Evolutionary conservation across 2,329 filamentous ascomycete genomes (phyloP), one percentile per base, ranked within the genome.

Genomic region (Alternaria sp.): DNA sequence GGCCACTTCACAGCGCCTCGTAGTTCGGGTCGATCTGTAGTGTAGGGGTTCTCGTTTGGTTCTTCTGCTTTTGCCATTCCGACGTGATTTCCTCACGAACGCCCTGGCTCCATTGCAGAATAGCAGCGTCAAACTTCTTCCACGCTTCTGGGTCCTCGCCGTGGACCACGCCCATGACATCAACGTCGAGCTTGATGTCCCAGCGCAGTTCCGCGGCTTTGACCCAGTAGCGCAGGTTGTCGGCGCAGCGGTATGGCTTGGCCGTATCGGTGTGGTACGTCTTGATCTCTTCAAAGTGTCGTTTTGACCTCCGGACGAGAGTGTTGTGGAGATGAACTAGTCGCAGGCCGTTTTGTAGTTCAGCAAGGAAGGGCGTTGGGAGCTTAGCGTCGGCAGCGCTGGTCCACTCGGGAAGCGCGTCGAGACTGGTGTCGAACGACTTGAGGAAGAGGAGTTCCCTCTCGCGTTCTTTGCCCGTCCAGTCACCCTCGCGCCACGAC

Each of bases 201-300:
- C 94, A 99, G 56, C 95, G 88, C 59, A 98, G 84, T 81, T 99
- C 94, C 7, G 94, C 93, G 1, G 94, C 95, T 82, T 99, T 99
- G 79, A 91, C 87, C 94, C 95, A 99, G 83, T 91, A 99, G 41
- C 93, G 88, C 63, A 99, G 84, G 77, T 99, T 99, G 70, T 99
- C 95, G 3, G 94, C 93, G 64, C 90, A 90, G 49, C 95, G 90
- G 78, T 99, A 99, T 0, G 95, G 95, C 80, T 98, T 98, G 61
- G 88, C 89, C 9, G 95, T 94, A 78, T 99, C 93, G n/a, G 89
- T 89, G 77, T 98, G 95, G 78, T 91, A 97, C 9, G 87, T 86
- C 58, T 92, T 93, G 74, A 99, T 97, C 64, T 92, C 88, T 53
- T 94, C 93, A 75, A 98, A 98, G 7, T 91, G 91, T 30, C 92